phyloP scores from a whole-genome alignment of 495 filamentous ascomycete genomes.

The Pyrenula aspistea region DNA sequence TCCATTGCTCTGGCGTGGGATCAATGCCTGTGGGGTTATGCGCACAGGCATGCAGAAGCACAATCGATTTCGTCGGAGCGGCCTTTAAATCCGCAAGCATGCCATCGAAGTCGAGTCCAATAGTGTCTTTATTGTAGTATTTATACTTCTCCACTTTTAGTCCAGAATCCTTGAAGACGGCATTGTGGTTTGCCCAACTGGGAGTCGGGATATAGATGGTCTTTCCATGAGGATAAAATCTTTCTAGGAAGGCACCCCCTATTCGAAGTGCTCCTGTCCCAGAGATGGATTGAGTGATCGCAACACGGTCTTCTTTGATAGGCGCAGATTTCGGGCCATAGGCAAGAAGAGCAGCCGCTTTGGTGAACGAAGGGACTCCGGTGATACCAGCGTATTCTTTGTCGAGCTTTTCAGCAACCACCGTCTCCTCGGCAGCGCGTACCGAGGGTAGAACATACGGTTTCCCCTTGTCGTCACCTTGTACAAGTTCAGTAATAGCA shows the following conservation, averaged over 20 bases:
- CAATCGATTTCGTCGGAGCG: conserved; percentile 72
- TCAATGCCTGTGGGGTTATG: conserved; percentile 99
- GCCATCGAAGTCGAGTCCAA: conserved; percentile 89
- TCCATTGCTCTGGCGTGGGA: conserved; percentile 87
- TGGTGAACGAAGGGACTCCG: conserved; percentile 85
- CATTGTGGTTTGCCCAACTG: conserved; percentile 96
- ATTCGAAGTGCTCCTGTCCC: conserved; percentile 93
- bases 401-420: conserved; percentile 65
- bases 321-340: conserved; percentile 71
- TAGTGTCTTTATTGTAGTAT: conserved; percentile 98
- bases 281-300: conserved; percentile 95
- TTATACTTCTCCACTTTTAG: conserved; percentile 86
- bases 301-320: conserved; percentile 66
- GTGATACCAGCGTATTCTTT: conserved; percentile 99
- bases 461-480: conserved; percentile 87
- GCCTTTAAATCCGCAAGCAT: conserved; percentile 83
- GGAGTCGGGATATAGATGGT: conserved; percentile 91
- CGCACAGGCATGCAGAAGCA: conserved; percentile 93
- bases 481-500: conserved; percentile 1
- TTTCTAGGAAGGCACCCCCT: conserved; percentile 81
- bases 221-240: conserved; percentile 82
- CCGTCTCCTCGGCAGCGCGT: conserved; percentile 73
- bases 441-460: conserved; percentile 96
- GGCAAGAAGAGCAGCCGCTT: conserved; percentile 78
- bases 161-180: conserved; percentile 88